These are phyloP conservation scores for Saccharomyces hybrid DNA, from an alignment of 1,139 yeast genomes.

Conservation along the genomic window DNA sequence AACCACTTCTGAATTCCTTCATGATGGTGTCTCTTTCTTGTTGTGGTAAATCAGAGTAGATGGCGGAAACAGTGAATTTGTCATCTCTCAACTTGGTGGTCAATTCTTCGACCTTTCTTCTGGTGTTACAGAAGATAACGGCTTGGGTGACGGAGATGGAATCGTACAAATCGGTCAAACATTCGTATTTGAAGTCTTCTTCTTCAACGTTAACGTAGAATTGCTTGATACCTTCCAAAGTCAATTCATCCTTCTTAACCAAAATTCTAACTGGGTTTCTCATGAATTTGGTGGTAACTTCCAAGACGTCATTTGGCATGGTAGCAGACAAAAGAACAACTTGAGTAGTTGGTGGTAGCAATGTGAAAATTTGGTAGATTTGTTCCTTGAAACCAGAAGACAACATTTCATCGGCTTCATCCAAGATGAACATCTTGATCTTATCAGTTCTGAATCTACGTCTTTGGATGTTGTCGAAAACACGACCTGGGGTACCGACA, in stretches of 20 bases:
- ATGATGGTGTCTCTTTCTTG: conserved; percentile 95
- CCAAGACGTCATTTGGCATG: conserved; percentile 77
- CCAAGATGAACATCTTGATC: conserved; percentile 94
- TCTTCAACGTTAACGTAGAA: too few species aligned
- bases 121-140: too few species aligned
- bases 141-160: too few species aligned
- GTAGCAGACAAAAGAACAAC: conserved; percentile 96
- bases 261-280: conserved; percentile 93
- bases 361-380: conserved; percentile 92
- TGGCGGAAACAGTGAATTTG: conserved; percentile 92
- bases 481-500: too few species aligned
- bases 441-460: conserved; percentile 82
- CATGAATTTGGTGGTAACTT: conserved; percentile 63
- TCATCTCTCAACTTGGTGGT: conserved; percentile 78
- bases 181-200: too few species aligned
- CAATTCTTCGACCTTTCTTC: conserved; percentile 72
- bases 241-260: conserved; percentile 96
- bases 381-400: conserved; percentile 96
- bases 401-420: conserved; percentile 99
- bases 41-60: conserved; percentile 97
- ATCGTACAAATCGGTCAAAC: too few species aligned
- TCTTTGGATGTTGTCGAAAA: conserved; percentile 42
- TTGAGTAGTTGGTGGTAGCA: conserved; percentile 90
- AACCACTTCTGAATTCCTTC: conserved; percentile 33
- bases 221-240: conserved; percentile 78